Conservation (phyloP, 2,329 filamentous ascomycete genomes). For the Triangularia setosa region DNA sequence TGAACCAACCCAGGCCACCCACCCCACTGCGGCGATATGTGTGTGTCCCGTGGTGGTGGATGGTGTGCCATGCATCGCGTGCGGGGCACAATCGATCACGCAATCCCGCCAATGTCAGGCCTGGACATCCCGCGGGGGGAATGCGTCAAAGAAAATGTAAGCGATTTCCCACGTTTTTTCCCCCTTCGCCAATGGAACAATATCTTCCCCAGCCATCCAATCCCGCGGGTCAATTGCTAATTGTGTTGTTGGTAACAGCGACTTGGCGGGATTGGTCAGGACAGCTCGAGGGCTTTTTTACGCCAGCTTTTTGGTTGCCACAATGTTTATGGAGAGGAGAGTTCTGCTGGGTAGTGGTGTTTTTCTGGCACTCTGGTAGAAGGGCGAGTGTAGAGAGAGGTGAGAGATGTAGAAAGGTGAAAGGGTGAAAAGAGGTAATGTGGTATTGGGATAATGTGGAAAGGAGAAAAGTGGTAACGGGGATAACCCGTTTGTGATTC, state of each 20-base stretch:
- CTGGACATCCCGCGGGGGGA: neutral
- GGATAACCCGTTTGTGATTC: too few species aligned
- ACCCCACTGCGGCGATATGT: too few species aligned
- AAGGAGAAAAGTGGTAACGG: too few species aligned
- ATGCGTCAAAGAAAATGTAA: neutral
- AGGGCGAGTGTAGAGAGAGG: neutral
- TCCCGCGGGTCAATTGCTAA: neutral
- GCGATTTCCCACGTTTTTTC: neutral
- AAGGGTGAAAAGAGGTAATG: neutral
- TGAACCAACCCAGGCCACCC: neutral
- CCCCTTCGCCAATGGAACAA: neutral
- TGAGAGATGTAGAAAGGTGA: neutral
- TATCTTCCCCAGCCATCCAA: neutral
- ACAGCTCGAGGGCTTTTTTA: neutral
- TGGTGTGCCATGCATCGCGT: constrained; percentile 13
- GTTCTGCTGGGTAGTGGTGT: neutral
- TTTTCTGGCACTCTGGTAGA: too few species aligned
- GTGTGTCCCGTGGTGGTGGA: neutral
- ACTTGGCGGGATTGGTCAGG: neutral
- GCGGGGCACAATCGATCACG: constrained; percentile 23
- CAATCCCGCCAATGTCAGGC: constrained; percentile 14
- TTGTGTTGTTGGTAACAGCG: neutral
- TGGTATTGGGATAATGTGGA: too few species aligned
- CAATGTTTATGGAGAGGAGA: neutral
- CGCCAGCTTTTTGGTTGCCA: neutral